Base-by-base conservation (phyloP, 305 asterid species). In the Fraxinus ornus region DNA sequence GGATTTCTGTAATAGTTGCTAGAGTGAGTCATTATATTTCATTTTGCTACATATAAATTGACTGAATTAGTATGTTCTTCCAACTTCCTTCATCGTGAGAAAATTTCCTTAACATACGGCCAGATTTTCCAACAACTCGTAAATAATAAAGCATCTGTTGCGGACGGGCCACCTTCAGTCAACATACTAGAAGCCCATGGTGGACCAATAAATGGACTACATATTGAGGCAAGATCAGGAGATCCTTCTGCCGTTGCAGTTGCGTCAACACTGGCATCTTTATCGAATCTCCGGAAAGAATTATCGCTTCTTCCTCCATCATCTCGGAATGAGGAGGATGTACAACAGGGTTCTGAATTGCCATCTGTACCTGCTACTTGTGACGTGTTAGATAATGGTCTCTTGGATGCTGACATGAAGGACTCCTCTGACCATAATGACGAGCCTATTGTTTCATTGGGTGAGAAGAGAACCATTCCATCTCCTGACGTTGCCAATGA, bases 121-220 rank as follows among this genome's bases (percentile, higher is more conserved):
- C 86, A 96, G 99, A 94, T 96, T 85, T 94, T 93, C 83, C 94
- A 94, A 81, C 88, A 78, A 82, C 95, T 94, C 30, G 72, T 82
- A 55, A 80, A 86, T 81, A 88, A 83, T 26, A 86, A 83, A 77
- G 80, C 84, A 62, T 89, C 95, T 81, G 88, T 86, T n/a, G n/a
- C 80, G 70, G 89, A 85, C 81, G 82, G 83, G 85, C 88, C 91
- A 28, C 88, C 93, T 84, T 70, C 98, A 75, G 91, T 90, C 75
- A 89, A 91, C 86, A 85, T 93, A 76, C 75, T 93, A 86, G 97
- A 96, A 86, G 90, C 95, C 86, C 91, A 93, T 82, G 85, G 83
- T 86, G 97, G 90, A 83, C 86, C 94, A 85, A 78, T 92, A 76
- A 86, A 93, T 83, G 94, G 92, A 86, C 77, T 93, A 78, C 95